These are phyloP conservation scores for Prosopis cineraria DNA, from an alignment of 306 rosid genomes.

Conservation along the genomic window DNA sequence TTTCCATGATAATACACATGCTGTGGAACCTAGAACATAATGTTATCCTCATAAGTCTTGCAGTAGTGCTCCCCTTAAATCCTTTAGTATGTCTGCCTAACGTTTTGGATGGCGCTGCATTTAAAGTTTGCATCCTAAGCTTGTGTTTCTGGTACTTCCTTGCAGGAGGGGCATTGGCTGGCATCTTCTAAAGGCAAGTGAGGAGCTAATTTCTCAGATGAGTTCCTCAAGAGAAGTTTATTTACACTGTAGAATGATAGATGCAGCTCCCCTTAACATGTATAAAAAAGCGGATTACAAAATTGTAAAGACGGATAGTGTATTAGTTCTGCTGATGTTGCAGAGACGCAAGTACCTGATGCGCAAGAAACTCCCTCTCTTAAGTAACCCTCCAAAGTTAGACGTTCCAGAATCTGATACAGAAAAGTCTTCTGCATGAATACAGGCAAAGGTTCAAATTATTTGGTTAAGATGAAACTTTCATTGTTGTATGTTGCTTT, in stretches of 20 bases:
- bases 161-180: constrained; percentile 95
- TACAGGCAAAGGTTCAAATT: constrained; percentile 21
- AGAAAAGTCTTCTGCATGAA: constrained; percentile 39
- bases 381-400: constrained; percentile 43
- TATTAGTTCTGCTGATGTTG: constrained; percentile 68
- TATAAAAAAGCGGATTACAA: constrained; percentile 76
- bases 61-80: background rate
- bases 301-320: constrained; percentile 69
- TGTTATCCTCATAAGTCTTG: background rate
- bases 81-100: background rate
- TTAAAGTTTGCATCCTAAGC: constrained; percentile 11
- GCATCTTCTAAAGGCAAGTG: constrained; percentile 95
- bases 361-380: constrained; percentile 73
- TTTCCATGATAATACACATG: background rate
- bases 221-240: constrained; percentile 72
- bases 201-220: constrained; percentile 77
- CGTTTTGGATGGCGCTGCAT: constrained; percentile 7
- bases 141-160: constrained; percentile 33
- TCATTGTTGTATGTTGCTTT: constrained; percentile 24
- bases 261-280: constrained; percentile 85
- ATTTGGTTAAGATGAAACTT: constrained; percentile 41
- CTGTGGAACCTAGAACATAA: background rate
- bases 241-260: constrained; percentile 91
- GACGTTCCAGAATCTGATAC: constrained; percentile 44
- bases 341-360: constrained; percentile 95